phyloP scores from a whole-genome alignment of 2,329 filamentous ascomycete species.

The Venturia effusa region DNA sequence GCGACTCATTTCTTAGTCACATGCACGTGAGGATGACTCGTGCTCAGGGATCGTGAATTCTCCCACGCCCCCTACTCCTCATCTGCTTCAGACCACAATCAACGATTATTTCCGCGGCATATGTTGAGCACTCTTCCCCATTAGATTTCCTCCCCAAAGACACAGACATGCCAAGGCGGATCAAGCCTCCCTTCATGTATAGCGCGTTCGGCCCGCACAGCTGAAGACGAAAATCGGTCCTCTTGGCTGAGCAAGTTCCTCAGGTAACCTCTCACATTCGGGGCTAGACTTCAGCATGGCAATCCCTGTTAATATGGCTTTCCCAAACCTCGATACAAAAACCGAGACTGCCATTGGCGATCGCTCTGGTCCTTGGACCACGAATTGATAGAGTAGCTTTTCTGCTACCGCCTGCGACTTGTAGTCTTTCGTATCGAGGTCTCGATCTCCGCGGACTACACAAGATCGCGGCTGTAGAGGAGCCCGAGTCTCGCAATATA shows the following conservation, averaged over 20 bases:
- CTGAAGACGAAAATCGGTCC: neutral
- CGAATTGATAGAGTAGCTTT: too few species aligned
- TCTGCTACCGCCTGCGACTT: too few species aligned
- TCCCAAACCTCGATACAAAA: too few species aligned
- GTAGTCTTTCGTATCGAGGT: too few species aligned
- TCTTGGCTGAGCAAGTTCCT: conserved; percentile 3
- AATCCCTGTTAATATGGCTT: neutral
- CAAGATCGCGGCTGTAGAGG: neutral
- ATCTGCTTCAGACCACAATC: neutral
- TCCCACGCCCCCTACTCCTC: neutral
- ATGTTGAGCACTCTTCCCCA: neutral
- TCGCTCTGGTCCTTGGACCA: too few species aligned
- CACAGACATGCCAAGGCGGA: neutral
- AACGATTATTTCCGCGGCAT: neutral
- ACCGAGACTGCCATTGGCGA: too few species aligned
- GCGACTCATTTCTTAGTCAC: neutral
- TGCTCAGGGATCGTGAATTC: too few species aligned
- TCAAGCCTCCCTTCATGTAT: neutral
- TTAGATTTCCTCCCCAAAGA: neutral
- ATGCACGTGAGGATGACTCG: neutral
- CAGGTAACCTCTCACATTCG: neutral
- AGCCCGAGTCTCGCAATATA: neutral
- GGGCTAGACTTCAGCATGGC: neutral
- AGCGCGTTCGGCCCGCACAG: neutral
- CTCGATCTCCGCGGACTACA: too few species aligned